A percentile compares a stretch with the other conserved stretches of the same genome.
Conservation (phyloP, 108 stramenopile species). For the Cyclotella atomus region DNA sequence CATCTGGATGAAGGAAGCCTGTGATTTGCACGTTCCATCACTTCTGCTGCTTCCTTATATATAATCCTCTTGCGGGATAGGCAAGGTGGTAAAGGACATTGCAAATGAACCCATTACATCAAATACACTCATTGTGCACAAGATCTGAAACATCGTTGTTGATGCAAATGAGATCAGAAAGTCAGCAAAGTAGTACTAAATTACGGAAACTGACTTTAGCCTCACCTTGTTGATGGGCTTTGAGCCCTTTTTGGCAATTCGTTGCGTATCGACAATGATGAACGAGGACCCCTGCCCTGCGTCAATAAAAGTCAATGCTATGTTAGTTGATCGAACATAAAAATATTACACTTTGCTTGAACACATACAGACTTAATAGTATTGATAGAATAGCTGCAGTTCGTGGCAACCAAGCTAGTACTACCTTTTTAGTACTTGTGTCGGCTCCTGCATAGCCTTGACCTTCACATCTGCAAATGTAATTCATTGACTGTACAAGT, state of each 20-base stretch:
- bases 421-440: constrained; percentile 2
- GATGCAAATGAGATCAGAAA: no score
- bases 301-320: no score
- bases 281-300: constrained; percentile 2
- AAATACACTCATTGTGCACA: constrained; percentile 1
- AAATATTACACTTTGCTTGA: no score
- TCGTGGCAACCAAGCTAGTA: constrained; percentile 27
- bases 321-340: neutral
- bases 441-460: constrained; percentile 21
- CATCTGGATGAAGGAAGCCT: constrained; percentile 54
- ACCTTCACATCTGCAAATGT: constrained; percentile 29
- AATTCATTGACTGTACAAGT: constrained; percentile 20
- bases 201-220: no score
- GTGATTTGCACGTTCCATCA: constrained; percentile 42
- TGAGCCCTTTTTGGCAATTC: neutral
- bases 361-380: constrained; percentile 6
- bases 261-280: constrained; percentile 12
- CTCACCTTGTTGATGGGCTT: constrained; percentile 1
- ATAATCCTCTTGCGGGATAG: constrained; percentile 11
- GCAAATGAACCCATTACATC: constrained; percentile 25
- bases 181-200: no score
- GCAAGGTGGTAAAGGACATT: constrained; percentile 19
- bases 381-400: constrained; percentile 18
- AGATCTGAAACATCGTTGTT: constrained; percentile 10
- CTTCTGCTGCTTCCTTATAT: constrained; percentile 35